These are phyloP conservation scores for Royoungia palumana DNA, from an alignment of 768 basidiomycete species.

Conservation along the genomic window DNA sequence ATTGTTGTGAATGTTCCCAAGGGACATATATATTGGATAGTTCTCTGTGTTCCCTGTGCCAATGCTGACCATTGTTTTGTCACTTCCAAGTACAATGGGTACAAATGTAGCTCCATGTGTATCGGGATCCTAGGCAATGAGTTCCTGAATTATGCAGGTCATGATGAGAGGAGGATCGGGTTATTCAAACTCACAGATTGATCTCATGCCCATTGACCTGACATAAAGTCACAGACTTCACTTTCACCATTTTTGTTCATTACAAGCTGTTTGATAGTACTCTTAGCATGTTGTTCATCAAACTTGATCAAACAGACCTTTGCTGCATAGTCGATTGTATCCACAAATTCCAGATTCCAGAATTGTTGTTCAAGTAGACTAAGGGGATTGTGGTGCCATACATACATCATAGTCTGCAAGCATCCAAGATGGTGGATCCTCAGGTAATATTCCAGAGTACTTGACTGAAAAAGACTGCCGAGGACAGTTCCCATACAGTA, in stretches of 20 bases:
- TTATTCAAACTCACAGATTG: not conserved
- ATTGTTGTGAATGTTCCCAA: constrained; percentile 17
- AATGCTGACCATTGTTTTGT: constrained; percentile 16
- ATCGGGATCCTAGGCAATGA: constrained; percentile 21
- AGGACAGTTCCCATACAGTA: constrained; percentile 30
- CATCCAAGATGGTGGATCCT: constrained; percentile 26
- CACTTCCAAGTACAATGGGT: constrained; percentile 16
- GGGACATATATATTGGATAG: constrained; percentile 13
- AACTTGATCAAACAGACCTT: not conserved
- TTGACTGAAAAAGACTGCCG: constrained; percentile 34
- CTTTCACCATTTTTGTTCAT: not conserved
- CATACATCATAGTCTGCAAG: constrained; percentile 16
- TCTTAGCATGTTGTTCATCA: too few relatives aligned
- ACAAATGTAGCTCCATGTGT: constrained; percentile 15
- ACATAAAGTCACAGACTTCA: constrained; percentile 6
- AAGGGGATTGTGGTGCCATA: constrained; percentile 22
- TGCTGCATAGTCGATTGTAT: not conserved
- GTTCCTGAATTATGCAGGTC: too few relatives aligned
- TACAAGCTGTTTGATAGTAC: not conserved
- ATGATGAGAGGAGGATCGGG: not conserved
- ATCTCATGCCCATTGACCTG: constrained; percentile 11
- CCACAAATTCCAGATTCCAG: not conserved
- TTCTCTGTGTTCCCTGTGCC: constrained; percentile 14
- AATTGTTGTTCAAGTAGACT: not conserved
- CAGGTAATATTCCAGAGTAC: constrained; percentile 19